phyloP scores from a whole-genome alignment of 805 yeast species.

The Naumovozyma castellii region DNA sequence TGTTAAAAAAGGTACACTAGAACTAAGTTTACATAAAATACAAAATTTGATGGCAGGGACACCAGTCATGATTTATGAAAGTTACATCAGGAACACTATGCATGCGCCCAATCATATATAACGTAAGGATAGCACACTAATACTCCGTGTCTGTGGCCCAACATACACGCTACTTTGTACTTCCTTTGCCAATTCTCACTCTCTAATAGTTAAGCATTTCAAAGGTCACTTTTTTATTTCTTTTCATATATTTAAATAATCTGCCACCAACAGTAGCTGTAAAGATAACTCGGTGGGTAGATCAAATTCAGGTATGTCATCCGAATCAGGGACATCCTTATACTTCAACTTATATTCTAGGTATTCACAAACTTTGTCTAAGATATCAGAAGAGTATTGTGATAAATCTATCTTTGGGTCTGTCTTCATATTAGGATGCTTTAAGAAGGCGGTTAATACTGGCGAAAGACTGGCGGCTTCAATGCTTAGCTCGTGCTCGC shows the following conservation, averaged over 20 bases:
- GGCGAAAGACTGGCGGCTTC: conserved; percentile 74
- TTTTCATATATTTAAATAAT: conserved; percentile 37
- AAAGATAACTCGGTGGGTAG: conserved; percentile 91
- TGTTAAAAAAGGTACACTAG: no score
- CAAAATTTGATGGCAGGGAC: no score
- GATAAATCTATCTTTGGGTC: conserved; percentile 44
- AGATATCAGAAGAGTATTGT: conserved; percentile 60
- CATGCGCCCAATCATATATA: no score
- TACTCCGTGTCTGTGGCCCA: no score
- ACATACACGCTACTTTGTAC: no score
- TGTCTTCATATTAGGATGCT: conserved; percentile 48
- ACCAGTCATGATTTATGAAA: no score
- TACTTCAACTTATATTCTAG: conserved; percentile 67
- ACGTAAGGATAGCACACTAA: no score
- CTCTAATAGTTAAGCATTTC: no score
- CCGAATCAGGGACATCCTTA: conserved; percentile 37
- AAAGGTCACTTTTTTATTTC: not conserved
- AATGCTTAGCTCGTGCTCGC: conserved; percentile 47
- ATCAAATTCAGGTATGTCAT: conserved; percentile 72
- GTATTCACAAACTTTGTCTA: conserved; percentile 79
- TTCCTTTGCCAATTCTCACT: no score
- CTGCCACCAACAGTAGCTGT: conserved; percentile 88
- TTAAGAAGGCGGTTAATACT: conserved; percentile 49
- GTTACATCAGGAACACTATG: no score
- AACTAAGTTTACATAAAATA: no score